Evolutionary conservation across 106 monocot species (phyloP), one percentile per base, ranked within the genome.

Genomic region (Acorus calamus): DNA sequence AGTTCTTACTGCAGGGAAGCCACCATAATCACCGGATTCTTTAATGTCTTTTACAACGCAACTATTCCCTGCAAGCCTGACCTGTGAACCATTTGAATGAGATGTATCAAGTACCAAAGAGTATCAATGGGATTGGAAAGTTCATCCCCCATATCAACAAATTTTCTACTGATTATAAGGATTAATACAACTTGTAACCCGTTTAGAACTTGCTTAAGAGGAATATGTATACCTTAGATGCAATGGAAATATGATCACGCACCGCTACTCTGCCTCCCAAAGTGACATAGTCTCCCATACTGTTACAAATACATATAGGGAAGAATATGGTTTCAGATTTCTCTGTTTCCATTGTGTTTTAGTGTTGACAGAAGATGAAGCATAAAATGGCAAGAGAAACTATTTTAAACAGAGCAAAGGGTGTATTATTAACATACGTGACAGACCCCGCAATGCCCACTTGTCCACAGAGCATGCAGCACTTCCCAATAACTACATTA

Each of bases 391-490:
- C 42, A 12, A 42, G 52, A 28, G 42, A 4, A 60, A 66, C 5
- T 53, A 11, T 62, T 75, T 62, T 2, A 60, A 44, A 49, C 14
- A 28, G 28, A 28, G 55, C 28, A 71, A 50, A 14, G 3, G 13
- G 42, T 71, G 11, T 8, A 50, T 52, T 9, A 53, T 13, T 52
- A 14, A 46, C 77, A 67, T 85, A 98, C 98, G 85, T 92, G 3
- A 68, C 91, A 69, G 98, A 98, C 67, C 98, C 98, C 65, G 92
- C 92, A 71, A 98, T 77, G n/a, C 98, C 98, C 62, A 79, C 91
- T 92, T 98, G 98, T 49, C 98, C 98, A 72, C 98, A 98, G 10
- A 98, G 55, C 46, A 98, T 83, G 71, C 98, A 98, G 65, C 75
- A 78, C 53, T 83, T 85, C 62, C 98, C 98, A 55, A 98, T 85